Conservation (phyloP, 371 early-diverging fungal species). For the Catenaria anguillulae region DNA sequence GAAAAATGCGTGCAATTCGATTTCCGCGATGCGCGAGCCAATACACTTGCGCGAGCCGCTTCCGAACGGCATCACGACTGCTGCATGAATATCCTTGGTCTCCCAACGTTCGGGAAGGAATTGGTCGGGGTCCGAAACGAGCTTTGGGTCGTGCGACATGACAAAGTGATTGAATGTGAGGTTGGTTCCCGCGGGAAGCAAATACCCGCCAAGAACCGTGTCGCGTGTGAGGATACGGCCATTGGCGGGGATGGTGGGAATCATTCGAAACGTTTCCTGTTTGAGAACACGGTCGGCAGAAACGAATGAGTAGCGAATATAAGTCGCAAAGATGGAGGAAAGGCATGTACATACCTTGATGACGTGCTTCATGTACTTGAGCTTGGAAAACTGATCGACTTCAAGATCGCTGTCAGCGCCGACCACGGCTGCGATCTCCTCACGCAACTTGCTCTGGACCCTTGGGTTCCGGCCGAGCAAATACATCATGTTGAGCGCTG, state of each 20-base stretch:
- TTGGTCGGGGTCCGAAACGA: background rate
- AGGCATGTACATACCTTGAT: background rate
- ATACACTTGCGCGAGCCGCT: background rate
- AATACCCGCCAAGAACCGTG: background rate
- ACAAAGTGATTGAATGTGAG: background rate
- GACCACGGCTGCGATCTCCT: background rate
- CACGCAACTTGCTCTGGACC: background rate
- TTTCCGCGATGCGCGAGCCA: background rate
- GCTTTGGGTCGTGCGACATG: background rate
- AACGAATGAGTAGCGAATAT: too few relatives aligned
- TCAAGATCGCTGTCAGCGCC: background rate
- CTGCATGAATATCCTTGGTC: too few relatives aligned
- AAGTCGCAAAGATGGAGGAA: too few relatives aligned
- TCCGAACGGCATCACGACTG: too few relatives aligned
- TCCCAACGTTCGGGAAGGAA: background rate
- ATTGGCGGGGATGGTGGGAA: background rate
- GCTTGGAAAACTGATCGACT: background rate
- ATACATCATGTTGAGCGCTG: background rate
- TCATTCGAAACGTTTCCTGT: background rate
- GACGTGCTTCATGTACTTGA: background rate
- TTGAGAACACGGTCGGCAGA: too few relatives aligned
- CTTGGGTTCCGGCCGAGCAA: background rate
- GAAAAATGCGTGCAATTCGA: background rate
- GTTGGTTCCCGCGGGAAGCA: background rate
- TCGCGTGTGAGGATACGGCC: background rate